Evolutionary conservation across 2,329 filamentous ascomycete genomes (phyloP).

Genomic region (Neofusicoccum kwambonambiense): DNA sequence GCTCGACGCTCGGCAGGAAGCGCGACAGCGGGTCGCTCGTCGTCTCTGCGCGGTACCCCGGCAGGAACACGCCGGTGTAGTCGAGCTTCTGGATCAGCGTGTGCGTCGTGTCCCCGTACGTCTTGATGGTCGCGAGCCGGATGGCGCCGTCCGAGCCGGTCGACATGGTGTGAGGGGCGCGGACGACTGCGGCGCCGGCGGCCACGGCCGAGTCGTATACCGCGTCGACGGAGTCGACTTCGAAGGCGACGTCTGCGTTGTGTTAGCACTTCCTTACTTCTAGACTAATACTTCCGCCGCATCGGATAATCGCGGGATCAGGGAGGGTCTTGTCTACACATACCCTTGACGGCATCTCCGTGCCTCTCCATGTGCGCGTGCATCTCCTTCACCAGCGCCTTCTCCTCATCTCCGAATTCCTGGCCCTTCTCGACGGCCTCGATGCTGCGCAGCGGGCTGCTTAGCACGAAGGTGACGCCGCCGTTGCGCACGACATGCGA

Average conservation of each 20-base stretch:
- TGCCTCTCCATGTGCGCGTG: conserved; percentile 81
- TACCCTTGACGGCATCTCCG: conserved; percentile 81
- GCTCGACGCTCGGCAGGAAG: conserved; percentile 62
- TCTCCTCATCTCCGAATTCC: conserved; percentile 54
- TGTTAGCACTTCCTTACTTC: not conserved
- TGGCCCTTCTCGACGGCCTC: conserved; percentile 27
- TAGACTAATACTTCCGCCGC: no score
- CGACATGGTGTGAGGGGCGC: conserved; percentile 53
- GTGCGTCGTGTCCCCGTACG: conserved; percentile 94
- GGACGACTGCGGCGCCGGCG: conserved; percentile 62
- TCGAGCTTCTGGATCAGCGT: conserved; percentile 73
- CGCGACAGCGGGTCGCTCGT: conserved; percentile 45
- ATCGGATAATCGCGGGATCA: not conserved
- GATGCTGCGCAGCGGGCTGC: conserved; percentile 66
- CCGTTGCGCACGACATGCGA: conserved; percentile 82
- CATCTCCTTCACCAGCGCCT: conserved; percentile 67
- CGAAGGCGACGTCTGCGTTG: conserved; percentile 75
- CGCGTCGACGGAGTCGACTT: conserved; percentile 82
- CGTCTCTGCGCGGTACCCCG: conserved; percentile 67
- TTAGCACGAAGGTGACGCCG: conserved; percentile 77
- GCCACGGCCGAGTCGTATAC: conserved; percentile 74
- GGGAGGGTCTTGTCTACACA: not conserved
- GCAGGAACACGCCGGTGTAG: conserved; percentile 78
- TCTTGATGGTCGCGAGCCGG: conserved; percentile 75
- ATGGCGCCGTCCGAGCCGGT: conserved; percentile 65